These are phyloP conservation scores for Microbotryum scabiosae DNA, from an alignment of 1,284 basidiomycete species.

Conservation along the genomic window DNA sequence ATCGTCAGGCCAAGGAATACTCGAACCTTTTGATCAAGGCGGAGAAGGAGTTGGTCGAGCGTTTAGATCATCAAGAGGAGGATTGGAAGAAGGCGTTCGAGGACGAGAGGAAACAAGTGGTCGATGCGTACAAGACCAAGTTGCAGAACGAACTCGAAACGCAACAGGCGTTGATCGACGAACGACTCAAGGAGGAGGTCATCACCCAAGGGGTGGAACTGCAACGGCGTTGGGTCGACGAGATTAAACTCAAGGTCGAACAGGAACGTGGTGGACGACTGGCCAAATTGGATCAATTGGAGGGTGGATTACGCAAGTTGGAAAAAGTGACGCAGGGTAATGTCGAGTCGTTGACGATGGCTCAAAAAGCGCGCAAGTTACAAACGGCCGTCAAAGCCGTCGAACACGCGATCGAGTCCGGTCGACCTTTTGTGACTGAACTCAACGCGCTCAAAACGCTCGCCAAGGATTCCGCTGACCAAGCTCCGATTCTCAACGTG, in stretches of 20 bases:
- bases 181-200: conserved; percentile 87
- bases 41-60: conserved; percentile 74
- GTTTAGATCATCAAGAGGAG: conserved; percentile 75
- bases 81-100: conserved; percentile 77
- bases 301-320: conserved; percentile 78
- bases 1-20: conserved; percentile 76
- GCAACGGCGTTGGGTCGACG: conserved; percentile 90
- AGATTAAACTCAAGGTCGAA: conserved; percentile 92
- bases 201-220: conserved; percentile 94
- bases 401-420: conserved; percentile 46
- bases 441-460: conserved; percentile 22
- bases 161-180: conserved; percentile 88
- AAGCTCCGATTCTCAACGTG: conserved; percentile 49
- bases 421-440: conserved; percentile 25
- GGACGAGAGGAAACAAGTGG: conserved; percentile 64
- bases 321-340: conserved; percentile 88
- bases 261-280: conserved; percentile 91
- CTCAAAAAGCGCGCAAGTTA: conserved; percentile 72
- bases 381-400: conserved; percentile 52
- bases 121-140: conserved; percentile 74
- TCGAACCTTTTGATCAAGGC: conserved; percentile 70
- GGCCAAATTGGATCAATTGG: conserved; percentile 87
- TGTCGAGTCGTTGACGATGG: conserved; percentile 66
- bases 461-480: conserved; percentile 20
- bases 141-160: conserved; percentile 76